Evolutionary conservation across 2,329 filamentous ascomycete genomes (phyloP).

Genomic region (Trichoderma guizhouense): DNA sequence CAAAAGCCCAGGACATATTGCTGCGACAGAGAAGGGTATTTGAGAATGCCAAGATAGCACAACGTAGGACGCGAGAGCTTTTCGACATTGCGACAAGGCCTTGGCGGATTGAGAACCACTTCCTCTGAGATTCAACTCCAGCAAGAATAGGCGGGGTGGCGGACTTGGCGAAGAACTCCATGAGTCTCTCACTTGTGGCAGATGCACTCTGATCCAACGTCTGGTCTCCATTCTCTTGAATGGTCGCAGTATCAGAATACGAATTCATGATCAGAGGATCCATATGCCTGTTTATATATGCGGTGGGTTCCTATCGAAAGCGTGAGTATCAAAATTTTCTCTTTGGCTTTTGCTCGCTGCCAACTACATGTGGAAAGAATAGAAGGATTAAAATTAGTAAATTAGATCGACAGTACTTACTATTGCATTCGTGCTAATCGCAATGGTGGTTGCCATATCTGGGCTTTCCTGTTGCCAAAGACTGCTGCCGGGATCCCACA

Average conservation of each 20-base stretch:
- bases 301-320: neutral
- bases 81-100: constrained; percentile 46
- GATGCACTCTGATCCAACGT: neutral
- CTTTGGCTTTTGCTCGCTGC: neutral
- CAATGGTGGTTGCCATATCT: neutral
- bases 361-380: neutral
- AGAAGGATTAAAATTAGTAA: neutral
- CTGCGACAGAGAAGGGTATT: constrained; percentile 41
- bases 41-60: constrained; percentile 51
- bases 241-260: neutral
- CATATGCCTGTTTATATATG: neutral
- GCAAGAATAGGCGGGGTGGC: constrained; percentile 51
- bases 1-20: constrained; percentile 31
- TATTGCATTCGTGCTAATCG: neutral
- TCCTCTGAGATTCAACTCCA: constrained; percentile 51
- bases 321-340: neutral
- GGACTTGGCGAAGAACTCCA: constrained; percentile 48
- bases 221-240: neutral
- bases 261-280: neutral
- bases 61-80: constrained; percentile 44
- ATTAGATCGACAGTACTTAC: constrained; percentile 19
- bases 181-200: constrained; percentile 30
- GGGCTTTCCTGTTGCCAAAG: constrained; percentile 25
- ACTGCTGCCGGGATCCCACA: constrained; percentile 41
- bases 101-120: constrained; percentile 49